Base-by-base conservation (phyloP, 2,329 filamentous ascomycete species). In the Triangularia setosa region DNA sequence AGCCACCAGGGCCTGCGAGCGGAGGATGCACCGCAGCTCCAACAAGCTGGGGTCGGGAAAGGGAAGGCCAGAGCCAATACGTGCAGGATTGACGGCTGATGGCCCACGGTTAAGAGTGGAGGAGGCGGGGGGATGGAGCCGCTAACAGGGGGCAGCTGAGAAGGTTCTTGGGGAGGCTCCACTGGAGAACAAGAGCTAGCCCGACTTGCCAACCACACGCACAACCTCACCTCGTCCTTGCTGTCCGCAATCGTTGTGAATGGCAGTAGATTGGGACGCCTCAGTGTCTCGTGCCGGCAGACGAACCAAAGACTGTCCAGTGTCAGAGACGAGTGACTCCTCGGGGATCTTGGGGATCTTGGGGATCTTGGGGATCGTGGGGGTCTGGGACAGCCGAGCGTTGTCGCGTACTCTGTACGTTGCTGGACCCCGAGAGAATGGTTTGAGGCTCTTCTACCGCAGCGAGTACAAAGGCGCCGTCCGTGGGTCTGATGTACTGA, bases 391-490 rank as follows among this genome's bases (percentile, higher is more conserved):
- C 30, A 53, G 58, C 53, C 57, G 44, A 48, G 52, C 25, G 16
- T 23, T 60, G 48, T 58, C 40, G 18, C 21, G 30, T 57, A 12
- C 52, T 16, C 52, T 62, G 35, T 23, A 23, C 27, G 23, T 55
- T 58, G 63, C 60, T 18, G 40, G n/a, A 21, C 40, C 40, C 64
- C 52, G 28, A 63, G 35, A 18, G 27, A 28, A 14, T 33, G 57
- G 64, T 58, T n/a, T 65, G 64, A 63, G 64, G 64, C 64, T 65
- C 64, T 65, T 58, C 53, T 33, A 40, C 14, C 40, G 62, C 52
- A 56, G 57, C 18, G 33, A 16, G 40, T 48, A 48, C 40, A 48
- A 48, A 48, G 40, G 40, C 40, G 27, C 55, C 55, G 55, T 4
- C 55, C 55, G 55, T 25, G 53, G 53, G 53, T 55, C 24, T 48